Conservation (phyloP, 768 basidiomycete genomes). For the Gelatoporia subvermispora region DNA sequence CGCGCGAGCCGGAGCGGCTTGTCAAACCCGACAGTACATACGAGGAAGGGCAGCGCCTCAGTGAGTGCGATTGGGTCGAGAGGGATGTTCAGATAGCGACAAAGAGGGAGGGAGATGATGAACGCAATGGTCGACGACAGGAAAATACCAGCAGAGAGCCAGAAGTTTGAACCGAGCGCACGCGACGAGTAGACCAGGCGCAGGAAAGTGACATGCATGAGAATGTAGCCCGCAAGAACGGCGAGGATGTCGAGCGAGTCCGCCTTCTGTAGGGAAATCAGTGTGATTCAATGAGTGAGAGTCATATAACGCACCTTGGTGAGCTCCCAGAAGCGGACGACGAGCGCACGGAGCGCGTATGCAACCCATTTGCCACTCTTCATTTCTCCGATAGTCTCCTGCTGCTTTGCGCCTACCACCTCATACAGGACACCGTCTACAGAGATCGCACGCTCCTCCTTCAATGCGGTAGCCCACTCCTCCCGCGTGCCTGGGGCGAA, state of each 20-base stretch:
- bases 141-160: constrained; percentile 72
- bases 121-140: constrained; percentile 80
- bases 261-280: constrained; percentile 56
- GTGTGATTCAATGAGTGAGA: constrained; percentile 1
- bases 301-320: constrained; percentile 54
- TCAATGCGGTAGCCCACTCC: constrained; percentile 42
- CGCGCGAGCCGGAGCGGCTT: constrained; percentile 91
- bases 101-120: constrained; percentile 74
- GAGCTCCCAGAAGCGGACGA: constrained; percentile 81
- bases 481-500: constrained; percentile 47
- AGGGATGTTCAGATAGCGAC: constrained; percentile 73
- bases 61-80: constrained; percentile 91
- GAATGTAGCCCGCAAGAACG: constrained; percentile 86
- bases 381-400: constrained; percentile 63
- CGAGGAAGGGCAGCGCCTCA: constrained; percentile 95
- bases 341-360: constrained; percentile 73
- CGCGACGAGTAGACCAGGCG: constrained; percentile 86
- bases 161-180: constrained; percentile 72
- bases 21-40: constrained; percentile 97
- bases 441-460: constrained; percentile 23
- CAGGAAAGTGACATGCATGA: constrained; percentile 96
- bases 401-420: constrained; percentile 41
- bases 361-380: constrained; percentile 84
- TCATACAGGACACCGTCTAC: constrained; percentile 42
- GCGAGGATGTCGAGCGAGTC: constrained; percentile 95